Percentiles rank a stretch among this genome's conserved stretches.
Conservation (phyloP, 2,329 filamentous ascomycete species). For the Geosmithia flava region DNA sequence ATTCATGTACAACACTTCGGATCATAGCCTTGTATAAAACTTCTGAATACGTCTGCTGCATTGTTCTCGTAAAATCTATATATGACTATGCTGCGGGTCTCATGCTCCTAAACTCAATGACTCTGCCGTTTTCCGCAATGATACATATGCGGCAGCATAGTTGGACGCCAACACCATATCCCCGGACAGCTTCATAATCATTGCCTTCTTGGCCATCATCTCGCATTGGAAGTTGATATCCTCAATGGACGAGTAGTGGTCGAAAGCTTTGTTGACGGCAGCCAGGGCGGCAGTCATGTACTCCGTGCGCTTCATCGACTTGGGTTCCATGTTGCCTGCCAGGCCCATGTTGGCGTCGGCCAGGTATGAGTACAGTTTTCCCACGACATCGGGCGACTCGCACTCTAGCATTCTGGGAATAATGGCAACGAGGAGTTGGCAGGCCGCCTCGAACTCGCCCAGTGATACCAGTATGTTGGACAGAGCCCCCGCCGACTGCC, state of each 20-base stretch:
- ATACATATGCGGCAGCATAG: conserved; percentile 52
- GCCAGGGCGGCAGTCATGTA: conserved; percentile 45
- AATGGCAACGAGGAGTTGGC: conserved; percentile 51
- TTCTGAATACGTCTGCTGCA: background rate
- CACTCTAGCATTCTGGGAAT: conserved; percentile 69
- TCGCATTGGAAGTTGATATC: conserved; percentile 59
- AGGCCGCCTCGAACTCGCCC: conserved; percentile 57
- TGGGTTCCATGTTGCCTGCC: conserved; percentile 40
- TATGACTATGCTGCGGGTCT: background rate
- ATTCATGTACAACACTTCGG: background rate
- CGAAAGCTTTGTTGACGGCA: conserved; percentile 50
- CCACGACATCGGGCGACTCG: conserved; percentile 48
- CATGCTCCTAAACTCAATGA: conserved; percentile 11
- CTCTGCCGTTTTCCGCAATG: conserved; percentile 31
- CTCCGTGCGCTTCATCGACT: conserved; percentile 36
- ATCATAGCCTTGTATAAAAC: background rate
- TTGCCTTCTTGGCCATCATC: conserved; percentile 71
- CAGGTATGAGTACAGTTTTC: conserved; percentile 55
- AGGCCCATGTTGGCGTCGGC: conserved; percentile 71
- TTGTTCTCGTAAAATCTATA: background rate
- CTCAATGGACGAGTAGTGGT: conserved; percentile 53
- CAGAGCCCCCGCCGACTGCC: conserved; percentile 58
- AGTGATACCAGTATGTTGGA: conserved; percentile 57
- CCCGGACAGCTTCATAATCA: conserved; percentile 58
- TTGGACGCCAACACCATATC: conserved; percentile 53